Percentiles rank a stretch among this genome's conserved stretches.
phyloP scores from a whole-genome alignment of 148 eudicot species.

The Camellia lanceoleosa region DNA sequence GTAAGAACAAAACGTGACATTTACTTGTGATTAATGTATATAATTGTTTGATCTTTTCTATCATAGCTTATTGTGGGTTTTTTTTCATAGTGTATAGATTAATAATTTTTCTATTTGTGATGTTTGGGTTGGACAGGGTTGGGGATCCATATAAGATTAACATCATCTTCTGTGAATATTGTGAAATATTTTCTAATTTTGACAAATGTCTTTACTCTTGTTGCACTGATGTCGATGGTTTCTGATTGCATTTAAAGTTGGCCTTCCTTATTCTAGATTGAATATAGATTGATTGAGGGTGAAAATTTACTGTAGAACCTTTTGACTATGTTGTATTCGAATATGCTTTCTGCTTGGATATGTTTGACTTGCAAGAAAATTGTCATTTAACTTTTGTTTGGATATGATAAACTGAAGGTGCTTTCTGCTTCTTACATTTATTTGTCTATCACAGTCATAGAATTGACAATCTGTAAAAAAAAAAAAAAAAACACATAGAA shows the following conservation, averaged over 20 bases:
- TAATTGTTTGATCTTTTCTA: neutral
- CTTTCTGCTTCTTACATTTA: too few species aligned
- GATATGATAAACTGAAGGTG: too few species aligned
- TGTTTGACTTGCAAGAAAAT: too few species aligned
- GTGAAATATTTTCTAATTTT: neutral
- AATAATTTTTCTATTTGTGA: neutral
- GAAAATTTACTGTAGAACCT: neutral
- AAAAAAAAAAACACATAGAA: too few species aligned
- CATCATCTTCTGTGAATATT: neutral
- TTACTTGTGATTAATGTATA: neutral
- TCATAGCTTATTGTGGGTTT: neutral
- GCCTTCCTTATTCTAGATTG: neutral
- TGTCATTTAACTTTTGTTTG: too few species aligned
- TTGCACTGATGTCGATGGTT: neutral
- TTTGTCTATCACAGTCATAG: too few species aligned
- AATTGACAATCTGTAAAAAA: too few species aligned
- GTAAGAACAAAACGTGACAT: neutral
- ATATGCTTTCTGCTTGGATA: too few species aligned
- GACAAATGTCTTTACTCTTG: neutral
- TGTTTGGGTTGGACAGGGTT: neutral
- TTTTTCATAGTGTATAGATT: neutral
- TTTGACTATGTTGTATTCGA: neutral
- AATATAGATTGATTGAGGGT: neutral
- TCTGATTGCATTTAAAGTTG: slow-evolving; percentile 1
- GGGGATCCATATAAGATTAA: neutral